Conservation (phyloP, 768 basidiomycete genomes). For the Multifurca ochricompacta region DNA sequence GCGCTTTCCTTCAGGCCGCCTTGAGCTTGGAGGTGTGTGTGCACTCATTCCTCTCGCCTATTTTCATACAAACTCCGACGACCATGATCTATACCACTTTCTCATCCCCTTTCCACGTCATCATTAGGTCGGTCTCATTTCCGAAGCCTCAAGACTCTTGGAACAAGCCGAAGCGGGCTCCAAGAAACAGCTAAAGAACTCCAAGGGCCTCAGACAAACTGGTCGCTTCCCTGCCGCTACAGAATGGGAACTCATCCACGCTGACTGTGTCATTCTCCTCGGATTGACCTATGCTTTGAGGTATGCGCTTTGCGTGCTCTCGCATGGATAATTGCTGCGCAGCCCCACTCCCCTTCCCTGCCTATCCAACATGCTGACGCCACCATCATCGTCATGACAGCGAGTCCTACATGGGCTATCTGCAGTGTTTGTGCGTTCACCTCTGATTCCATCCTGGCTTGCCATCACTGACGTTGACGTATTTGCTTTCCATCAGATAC, state of each 20-base stretch:
- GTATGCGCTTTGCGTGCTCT: slow-evolving; percentile 30
- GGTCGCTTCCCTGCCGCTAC: slow-evolving; percentile 51
- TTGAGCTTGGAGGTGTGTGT: slow-evolving; percentile 74
- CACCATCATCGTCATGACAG: slow-evolving; percentile 32
- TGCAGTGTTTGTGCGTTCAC: slow-evolving; percentile 61
- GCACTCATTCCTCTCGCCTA: too few relatives aligned
- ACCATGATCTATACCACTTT: not conserved
- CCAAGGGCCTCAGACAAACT: slow-evolving; percentile 28
- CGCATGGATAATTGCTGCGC: not conserved
- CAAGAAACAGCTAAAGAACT: slow-evolving; percentile 39
- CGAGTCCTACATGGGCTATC: slow-evolving; percentile 71
- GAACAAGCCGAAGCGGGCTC: slow-evolving; percentile 53
- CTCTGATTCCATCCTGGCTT: not conserved
- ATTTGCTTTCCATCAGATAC: slow-evolving; percentile 28
- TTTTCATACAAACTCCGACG: not conserved
- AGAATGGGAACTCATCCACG: slow-evolving; percentile 71
- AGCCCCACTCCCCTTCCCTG: not conserved
- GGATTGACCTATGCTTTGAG: slow-evolving; percentile 66
- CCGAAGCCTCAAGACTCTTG: slow-evolving; percentile 52
- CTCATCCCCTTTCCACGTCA: not conserved
- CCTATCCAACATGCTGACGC: not conserved
- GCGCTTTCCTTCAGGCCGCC: slow-evolving; percentile 68
- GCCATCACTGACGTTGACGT: not conserved
- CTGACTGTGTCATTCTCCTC: slow-evolving; percentile 62
- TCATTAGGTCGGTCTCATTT: slow-evolving; percentile 48